phyloP scores from a whole-genome alignment of 352 stramenopile genomes.

The Elongisporangium undulatum region DNA sequence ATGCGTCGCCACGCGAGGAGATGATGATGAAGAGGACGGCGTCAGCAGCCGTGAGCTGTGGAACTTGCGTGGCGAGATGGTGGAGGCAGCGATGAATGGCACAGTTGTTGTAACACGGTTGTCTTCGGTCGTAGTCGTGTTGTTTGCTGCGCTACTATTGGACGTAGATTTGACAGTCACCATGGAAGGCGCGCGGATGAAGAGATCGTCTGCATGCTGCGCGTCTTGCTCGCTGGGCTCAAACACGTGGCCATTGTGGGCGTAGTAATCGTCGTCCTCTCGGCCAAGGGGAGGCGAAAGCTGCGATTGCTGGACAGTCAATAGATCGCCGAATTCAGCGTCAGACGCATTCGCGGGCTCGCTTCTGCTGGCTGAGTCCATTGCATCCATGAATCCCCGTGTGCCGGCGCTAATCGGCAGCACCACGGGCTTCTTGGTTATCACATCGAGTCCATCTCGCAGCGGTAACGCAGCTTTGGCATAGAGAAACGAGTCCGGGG shows the following conservation, averaged over 20 bases:
- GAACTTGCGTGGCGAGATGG: conserved; percentile 5
- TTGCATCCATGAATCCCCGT: background rate
- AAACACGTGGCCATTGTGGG: background rate
- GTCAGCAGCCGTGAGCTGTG: background rate
- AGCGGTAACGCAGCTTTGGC: conserved; percentile 34
- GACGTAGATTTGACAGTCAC: background rate
- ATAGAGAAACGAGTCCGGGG: conserved; percentile 39
- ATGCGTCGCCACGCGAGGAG: background rate
- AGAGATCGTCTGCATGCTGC: background rate
- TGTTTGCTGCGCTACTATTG: background rate
- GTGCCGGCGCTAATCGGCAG: conserved; percentile 1
- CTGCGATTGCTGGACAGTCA: background rate
- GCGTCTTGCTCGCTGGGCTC: background rate
- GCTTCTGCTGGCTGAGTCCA: background rate
- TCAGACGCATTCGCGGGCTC: background rate
- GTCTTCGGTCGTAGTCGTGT: background rate
- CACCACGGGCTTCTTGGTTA: conserved; percentile 7
- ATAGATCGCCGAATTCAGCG: background rate
- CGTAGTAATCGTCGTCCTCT: background rate
- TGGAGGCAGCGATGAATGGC: background rate
- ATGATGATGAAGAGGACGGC: background rate
- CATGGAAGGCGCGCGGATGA: background rate
- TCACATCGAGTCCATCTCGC: conserved; percentile 5
- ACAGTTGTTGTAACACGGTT: background rate
- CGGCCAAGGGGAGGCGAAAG: background rate